Evolutionary conservation across 1,284 basidiomycete genomes (phyloP).

Genomic region (Entoloma clypeatum): DNA sequence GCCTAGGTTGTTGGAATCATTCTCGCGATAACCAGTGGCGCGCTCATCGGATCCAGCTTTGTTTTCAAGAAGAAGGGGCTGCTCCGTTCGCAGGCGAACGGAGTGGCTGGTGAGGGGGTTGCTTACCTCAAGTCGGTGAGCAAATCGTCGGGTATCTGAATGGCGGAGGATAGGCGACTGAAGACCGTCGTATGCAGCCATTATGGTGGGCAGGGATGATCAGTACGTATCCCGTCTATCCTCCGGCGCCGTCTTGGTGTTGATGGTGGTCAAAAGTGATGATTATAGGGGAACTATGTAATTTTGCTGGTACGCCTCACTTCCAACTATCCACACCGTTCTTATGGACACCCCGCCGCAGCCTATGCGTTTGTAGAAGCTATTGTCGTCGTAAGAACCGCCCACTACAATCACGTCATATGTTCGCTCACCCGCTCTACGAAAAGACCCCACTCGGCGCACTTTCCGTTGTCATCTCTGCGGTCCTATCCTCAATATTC

Average conservation of each 20-base stretch:
- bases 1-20: constrained; percentile 65
- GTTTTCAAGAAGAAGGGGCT: constrained; percentile 97
- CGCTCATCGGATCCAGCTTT: constrained; percentile 92
- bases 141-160: constrained; percentile 16
- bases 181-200: constrained; percentile 36
- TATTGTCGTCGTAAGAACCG: constrained; percentile 69
- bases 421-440: constrained; percentile 3
- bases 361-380: constrained; percentile 91
- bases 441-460: constrained; percentile 86
- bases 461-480: constrained; percentile 93
- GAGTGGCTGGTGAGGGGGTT: constrained; percentile 86
- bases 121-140: constrained; percentile 89
- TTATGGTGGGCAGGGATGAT: constrained; percentile 89
- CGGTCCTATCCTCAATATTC: constrained; percentile 90
- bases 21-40: constrained; percentile 79
- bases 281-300: constrained; percentile 78
- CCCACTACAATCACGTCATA: constrained; percentile 2
- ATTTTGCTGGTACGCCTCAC: constrained; percentile 64
- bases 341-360: constrained; percentile 29
- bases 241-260: not conserved
- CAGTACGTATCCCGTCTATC: constrained; percentile 42
- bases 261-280: constrained; percentile 51
- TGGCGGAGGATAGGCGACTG: constrained; percentile 11
- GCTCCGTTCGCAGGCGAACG: constrained; percentile 63
- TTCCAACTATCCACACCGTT: constrained; percentile 14